Evolutionary conservation across 2,329 filamentous ascomycete species (phyloP), one percentile per base, ranked within the genome.

Genomic region (Alternaria conjuncta): DNA sequence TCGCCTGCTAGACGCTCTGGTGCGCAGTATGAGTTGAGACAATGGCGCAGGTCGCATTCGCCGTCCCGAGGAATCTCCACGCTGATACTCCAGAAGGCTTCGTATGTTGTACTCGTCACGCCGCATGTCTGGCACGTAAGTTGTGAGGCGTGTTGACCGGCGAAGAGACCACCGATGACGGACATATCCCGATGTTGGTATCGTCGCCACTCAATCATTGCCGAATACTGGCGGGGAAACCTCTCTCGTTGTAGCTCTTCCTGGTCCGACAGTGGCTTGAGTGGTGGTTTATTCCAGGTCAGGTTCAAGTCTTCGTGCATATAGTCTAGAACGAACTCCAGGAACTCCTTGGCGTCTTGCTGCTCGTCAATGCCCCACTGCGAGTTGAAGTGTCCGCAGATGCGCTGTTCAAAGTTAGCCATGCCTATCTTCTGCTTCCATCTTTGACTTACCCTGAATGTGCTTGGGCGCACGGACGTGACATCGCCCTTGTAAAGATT

Each of bases 331-430:
- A 97, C 79, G 75, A 96, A 97, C 49, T 89, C 89, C 69, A 95
- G 89, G 70, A 97, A 97, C 73, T 98, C 96, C 68, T 94, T 92
- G 2, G 94, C 91, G 75, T 99, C 96, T 80, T 98, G 96, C 76
- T 98, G 95, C 54, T 88, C 83, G 23, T 85, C 84, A 44, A 92
- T 90, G 13, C 90, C 92, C 82, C 94, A 96, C 69, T 88, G 85
- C 7, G 87, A 84, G 61, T 88, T 88, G 68, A 90, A 81, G 18
- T 88, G 85, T 5, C 87, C 87, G 71, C 90, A 90, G 64, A 93
- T 88, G 86, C 63, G 86, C 67, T 64, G 43, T 23, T 5, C 3
- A 21, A 11, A 18, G 46, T 80, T 66, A 79, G 75, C 46, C 6
- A 36, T 15, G 11, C 20, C 25, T n/a, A 6, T 47, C 11, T 9